Base-by-base conservation (phyloP, 306 rosid species). In the Acacia crassicarpa region DNA sequence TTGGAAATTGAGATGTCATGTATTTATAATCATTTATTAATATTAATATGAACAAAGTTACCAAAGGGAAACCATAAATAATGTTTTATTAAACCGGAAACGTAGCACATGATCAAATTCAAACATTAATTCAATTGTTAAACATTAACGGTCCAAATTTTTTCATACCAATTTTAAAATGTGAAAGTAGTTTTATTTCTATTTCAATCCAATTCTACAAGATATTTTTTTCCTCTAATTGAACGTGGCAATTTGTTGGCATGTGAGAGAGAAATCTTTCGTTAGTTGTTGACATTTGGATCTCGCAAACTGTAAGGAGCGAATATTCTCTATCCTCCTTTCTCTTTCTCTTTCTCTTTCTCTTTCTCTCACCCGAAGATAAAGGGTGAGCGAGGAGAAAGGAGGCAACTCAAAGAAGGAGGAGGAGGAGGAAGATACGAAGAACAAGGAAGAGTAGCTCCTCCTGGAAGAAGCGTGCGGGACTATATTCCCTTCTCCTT, bases 301-400 rank as follows among this genome's bases (percentile, higher is more conserved):
- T 63, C 74, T 62, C 23, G 33, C 22, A 74, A 45, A 59, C 51
- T 41, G 9, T 0, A 56, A 27, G 46, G 22, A 20, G 74, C 84
- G 84, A 80, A 67, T 73, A 72, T 72, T 23, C 73, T 76, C 53
- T 59, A 75, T 70, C n/a, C 5, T 38, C 33, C 74, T 76, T 9
- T 19, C 76, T 71, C 53, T 59, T 10, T 38, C 75, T 43, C 68
- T 25, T n/a, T n/a, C n/a, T n/a, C 74, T 76, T 9, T 19, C 76
- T 71, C 53, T 59, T 10, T 38, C 75, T 43, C 68, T 25, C 71
- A n/a, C 40, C 83, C 16, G 22, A 46, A 32, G 78, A 38, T 43
- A 80, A 16, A 79, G 65, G 66, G 33, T 0, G 62, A 27, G 33
- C 13, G 38, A 25, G 1, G 33, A 22, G 17, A 9, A 43, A 44